Evolutionary conservation across 306 rosid genomes (phyloP).

Genomic region (Glycyrrhiza uralensis): DNA sequence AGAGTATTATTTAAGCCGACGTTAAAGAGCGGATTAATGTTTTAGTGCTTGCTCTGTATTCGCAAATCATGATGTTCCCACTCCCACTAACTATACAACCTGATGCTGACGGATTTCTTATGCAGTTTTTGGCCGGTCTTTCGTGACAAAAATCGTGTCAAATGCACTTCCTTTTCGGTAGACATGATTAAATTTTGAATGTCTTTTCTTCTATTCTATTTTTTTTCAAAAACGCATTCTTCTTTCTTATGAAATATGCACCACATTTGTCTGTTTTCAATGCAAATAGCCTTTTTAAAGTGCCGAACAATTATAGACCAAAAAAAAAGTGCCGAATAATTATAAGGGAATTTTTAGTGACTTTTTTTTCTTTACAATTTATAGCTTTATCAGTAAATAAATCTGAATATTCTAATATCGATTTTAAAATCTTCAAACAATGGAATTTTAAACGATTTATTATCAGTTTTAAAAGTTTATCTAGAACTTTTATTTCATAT

Average conservation of each 20-base stretch:
- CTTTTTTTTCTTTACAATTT: too few species aligned
- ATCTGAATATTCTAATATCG: too few species aligned
- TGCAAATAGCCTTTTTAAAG: background rate
- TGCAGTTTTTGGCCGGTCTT: slow-evolving; percentile 34
- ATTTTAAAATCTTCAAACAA: too few species aligned
- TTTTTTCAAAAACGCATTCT: background rate
- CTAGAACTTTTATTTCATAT: too few species aligned
- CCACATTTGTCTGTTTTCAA: too few species aligned
- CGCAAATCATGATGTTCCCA: slow-evolving; percentile 6
- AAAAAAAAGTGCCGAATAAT: too few species aligned
- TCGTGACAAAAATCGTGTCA: slow-evolving; percentile 1
- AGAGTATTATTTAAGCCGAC: too few species aligned
- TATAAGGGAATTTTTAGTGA: too few species aligned
- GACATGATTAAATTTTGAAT: background rate
- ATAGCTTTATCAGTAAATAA: too few species aligned
- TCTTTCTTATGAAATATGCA: background rate
- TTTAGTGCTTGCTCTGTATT: background rate
- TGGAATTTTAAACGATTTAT: too few species aligned
- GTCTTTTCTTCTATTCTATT: background rate
- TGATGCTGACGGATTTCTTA: background rate
- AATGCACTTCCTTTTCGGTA: background rate
- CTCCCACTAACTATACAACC: background rate
- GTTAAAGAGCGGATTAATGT: slow-evolving; percentile 1
- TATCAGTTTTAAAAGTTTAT: too few species aligned
- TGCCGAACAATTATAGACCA: too few species aligned